These are phyloP conservation scores for Nitzschia sp. DNA, from an alignment of 108 stramenopile genomes.

Conservation along the genomic window DNA sequence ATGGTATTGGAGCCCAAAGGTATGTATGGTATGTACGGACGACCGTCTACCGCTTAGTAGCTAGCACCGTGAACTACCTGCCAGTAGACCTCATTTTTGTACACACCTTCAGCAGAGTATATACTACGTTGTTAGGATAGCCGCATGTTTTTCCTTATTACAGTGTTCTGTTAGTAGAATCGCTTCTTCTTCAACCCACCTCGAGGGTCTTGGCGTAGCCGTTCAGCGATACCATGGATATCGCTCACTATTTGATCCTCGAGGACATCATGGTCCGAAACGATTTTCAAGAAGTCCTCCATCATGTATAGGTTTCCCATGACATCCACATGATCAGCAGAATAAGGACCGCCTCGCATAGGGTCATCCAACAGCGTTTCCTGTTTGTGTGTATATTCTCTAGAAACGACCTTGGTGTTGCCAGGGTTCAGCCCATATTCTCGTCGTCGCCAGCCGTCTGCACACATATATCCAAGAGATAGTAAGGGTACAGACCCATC, in stretches of 20 bases:
- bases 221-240: conserved; percentile 27
- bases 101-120: too few relatives aligned
- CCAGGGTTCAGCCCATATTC: conserved; percentile 73
- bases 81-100: too few relatives aligned
- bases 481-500: conserved; percentile 85
- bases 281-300: conserved; percentile 72
- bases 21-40: too few relatives aligned
- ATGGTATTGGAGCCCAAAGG: too few relatives aligned
- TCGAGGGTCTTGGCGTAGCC: conserved; percentile 21
- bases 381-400: conserved; percentile 64
- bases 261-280: conserved; percentile 53
- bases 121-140: too few relatives aligned
- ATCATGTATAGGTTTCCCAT: conserved; percentile 80
- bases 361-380: conserved; percentile 65
- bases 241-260: conserved; percentile 31
- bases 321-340: conserved; percentile 86
- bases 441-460: conserved; percentile 56
- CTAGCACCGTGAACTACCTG: too few relatives aligned
- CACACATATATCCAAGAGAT: conserved; percentile 84
- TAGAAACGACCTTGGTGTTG: conserved; percentile 51
- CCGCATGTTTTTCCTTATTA: too few relatives aligned
- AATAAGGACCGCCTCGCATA: conserved; percentile 69
- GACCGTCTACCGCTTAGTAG: too few relatives aligned
- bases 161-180: too few relatives aligned
- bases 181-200: conserved; percentile 16